phyloP scores from a whole-genome alignment of 345 rosid species.

The Pseudoturritis turrita region DNA sequence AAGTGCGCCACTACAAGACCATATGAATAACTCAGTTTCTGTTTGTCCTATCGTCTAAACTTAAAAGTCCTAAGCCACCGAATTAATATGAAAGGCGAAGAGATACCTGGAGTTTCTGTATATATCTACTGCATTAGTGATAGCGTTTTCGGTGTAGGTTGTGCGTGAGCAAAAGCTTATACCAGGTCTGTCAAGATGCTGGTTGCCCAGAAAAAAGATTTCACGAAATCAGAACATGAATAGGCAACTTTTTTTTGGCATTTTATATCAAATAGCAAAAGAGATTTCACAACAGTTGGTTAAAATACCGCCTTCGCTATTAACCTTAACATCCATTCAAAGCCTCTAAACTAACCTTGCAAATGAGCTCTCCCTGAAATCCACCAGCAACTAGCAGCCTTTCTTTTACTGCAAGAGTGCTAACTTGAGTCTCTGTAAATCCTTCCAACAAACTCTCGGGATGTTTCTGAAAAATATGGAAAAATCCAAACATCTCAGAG shows the following conservation, averaged over 20 bases:
- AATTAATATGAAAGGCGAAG: constrained; percentile 2
- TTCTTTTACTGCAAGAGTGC: constrained; percentile 74
- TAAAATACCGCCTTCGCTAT: neutral
- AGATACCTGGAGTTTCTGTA: constrained; percentile 57
- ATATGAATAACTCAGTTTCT: constrained; percentile 1
- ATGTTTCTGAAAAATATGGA: constrained; percentile 46
- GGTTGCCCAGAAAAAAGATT: constrained; percentile 11
- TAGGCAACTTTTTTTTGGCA: neutral
- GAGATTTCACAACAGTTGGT: neutral
- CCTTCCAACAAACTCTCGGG: constrained; percentile 73
- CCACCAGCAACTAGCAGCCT: constrained; percentile 75
- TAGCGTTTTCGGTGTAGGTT: constrained; percentile 85
- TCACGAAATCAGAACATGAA: neutral
- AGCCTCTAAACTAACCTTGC: constrained; percentile 45
- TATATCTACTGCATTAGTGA: constrained; percentile 90
- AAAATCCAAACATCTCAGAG: no score
- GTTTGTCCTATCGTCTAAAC: neutral
- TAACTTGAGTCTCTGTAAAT: constrained; percentile 73
- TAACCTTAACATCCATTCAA: neutral
- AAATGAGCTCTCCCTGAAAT: constrained; percentile 78
- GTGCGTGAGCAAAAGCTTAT: constrained; percentile 83
- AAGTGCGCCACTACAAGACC: constrained; percentile 50
- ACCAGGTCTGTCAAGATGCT: constrained; percentile 87
- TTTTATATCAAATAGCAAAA: neutral
- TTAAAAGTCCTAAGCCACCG: neutral